A percentile compares a stretch with the other conserved stretches of the same genome.
phyloP scores from a whole-genome alignment of 805 yeast species.

The Spathaspora hagerdaliae region DNA sequence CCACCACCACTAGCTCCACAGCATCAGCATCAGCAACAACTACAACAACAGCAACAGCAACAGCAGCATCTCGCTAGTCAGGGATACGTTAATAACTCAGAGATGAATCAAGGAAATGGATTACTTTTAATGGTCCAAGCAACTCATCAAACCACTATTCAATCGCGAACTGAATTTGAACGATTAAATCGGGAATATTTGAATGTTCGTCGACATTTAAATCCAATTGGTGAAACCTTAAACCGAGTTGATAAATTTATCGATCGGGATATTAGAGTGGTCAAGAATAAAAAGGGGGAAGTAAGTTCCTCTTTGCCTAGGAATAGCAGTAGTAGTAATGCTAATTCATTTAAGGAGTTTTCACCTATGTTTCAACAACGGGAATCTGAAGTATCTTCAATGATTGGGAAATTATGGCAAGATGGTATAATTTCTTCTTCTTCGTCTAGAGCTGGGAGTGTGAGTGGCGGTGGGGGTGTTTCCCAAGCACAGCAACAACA shows the following conservation, averaged over 20 bases:
- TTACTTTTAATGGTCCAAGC: slow-evolving; percentile 23
- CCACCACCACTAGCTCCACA: background rate
- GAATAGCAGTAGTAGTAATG: too few species aligned
- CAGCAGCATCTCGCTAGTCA: background rate
- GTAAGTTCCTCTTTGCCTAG: too few species aligned
- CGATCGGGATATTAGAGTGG: slow-evolving; percentile 17
- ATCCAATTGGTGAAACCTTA: slow-evolving; percentile 66
- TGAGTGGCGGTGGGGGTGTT: background rate
- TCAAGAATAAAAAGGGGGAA: slow-evolving; percentile 15
- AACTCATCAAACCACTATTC: slow-evolving; percentile 46
- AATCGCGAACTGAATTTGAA: slow-evolving; percentile 72
- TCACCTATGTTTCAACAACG: slow-evolving; percentile 28
- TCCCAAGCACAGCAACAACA: slow-evolving; percentile 2
- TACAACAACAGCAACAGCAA: background rate
- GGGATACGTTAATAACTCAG: too few species aligned
- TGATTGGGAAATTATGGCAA: slow-evolving; percentile 35
- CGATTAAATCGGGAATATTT: slow-evolving; percentile 70
- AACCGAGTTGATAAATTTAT: slow-evolving; percentile 39
- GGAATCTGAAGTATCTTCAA: slow-evolving; percentile 22
- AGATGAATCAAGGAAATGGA: slow-evolving; percentile 14
- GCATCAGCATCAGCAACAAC: background rate
- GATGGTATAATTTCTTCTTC: slow-evolving; percentile 29
- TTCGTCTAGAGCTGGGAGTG: slow-evolving; percentile 1
- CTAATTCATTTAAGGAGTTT: slow-evolving; percentile 32
- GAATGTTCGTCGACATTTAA: slow-evolving; percentile 62